Base-by-base conservation (phyloP, 2,329 filamentous ascomycete genomes). In the Aspergillus sp. region DNA sequence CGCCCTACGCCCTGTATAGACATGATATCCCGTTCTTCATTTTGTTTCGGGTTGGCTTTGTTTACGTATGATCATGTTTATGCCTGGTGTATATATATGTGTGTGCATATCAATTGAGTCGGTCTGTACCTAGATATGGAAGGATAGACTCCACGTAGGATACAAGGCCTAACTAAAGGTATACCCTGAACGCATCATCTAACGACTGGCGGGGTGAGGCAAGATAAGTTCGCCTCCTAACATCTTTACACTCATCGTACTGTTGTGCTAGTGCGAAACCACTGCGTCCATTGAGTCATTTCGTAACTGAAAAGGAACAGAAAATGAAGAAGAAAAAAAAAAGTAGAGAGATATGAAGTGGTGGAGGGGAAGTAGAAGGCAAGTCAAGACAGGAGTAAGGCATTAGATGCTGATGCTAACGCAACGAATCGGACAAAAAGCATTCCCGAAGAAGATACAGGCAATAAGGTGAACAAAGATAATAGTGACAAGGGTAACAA, bases 381-480 rank as follows among this genome's bases (percentile, higher is more conserved):
- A 42, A 42, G 19, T 19, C 16, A 17, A 22, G 11, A 19, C 30
- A 17, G 26, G 36, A 47, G 36, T 17, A 38, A 42, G 38, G 45
- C 19, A 57, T 45, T 33, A 19, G 38, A 50, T 52, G 64, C 60
- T 62, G 61, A 65, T 64, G 62, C 60, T 61, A 53, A 50, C 49
- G 35, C 22, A 42, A 57, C 49, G 30, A 59, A 62, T 58, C 47
- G 55, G 59, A 58, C 57, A 57, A 62, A 54, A 54, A 52, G 55
- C 58, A 62, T 55, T 61, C 60, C 53, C 59, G 59, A 60, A 64
- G 52, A 58, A 56, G 62, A 60, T 55, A 59, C 53, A 57, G 60
- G 58, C 50, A 47, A 49, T 53, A 33, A 49, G 53, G 36, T 24
- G 46, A 58, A 56, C 50, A 49, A 46, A 50, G 53, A 56, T 40